Conservation (phyloP, 495 filamentous ascomycete species). For the Xylaria castorea region DNA sequence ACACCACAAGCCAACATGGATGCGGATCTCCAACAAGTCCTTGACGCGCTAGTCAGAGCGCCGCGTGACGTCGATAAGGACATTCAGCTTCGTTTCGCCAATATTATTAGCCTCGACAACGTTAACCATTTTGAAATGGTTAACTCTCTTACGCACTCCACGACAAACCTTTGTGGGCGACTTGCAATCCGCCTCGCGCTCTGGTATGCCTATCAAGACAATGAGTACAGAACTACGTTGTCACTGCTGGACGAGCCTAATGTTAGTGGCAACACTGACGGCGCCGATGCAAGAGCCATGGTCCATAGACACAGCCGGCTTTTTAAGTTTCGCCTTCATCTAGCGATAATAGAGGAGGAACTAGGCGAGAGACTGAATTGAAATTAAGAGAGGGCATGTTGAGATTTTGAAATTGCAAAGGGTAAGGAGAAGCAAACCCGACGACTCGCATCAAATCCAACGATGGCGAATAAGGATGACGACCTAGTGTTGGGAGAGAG, state of each 20-base stretch:
- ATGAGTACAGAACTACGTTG: not conserved
- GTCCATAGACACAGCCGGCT: not conserved
- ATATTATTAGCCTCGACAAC: not conserved
- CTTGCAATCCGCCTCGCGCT: not conserved
- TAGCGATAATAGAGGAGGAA: not conserved
- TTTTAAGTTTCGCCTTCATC: not conserved
- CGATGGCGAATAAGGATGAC: too few species aligned
- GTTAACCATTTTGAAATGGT: slow-evolving; percentile 1
- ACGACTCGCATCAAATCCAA: not conserved
- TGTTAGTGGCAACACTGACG: not conserved
- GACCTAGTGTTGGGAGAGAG: not conserved
- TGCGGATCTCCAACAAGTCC: not conserved
- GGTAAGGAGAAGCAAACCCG: not conserved
- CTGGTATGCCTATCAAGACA: not conserved
- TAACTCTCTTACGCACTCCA: not conserved
- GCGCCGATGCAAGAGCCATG: too few species aligned
- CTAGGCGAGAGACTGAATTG: not conserved
- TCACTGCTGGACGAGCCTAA: not conserved
- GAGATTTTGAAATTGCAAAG: not conserved
- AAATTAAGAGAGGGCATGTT: not conserved
- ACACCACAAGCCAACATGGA: not conserved
- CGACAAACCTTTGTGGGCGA: not conserved
- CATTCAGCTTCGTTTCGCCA: not conserved
- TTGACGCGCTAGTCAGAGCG: not conserved
- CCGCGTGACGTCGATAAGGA: not conserved